Percentiles rank a stretch among this genome's conserved stretches.
Evolutionary conservation across 2,329 filamentous ascomycete genomes (phyloP).

Genomic region (Diaporthe sp.): DNA sequence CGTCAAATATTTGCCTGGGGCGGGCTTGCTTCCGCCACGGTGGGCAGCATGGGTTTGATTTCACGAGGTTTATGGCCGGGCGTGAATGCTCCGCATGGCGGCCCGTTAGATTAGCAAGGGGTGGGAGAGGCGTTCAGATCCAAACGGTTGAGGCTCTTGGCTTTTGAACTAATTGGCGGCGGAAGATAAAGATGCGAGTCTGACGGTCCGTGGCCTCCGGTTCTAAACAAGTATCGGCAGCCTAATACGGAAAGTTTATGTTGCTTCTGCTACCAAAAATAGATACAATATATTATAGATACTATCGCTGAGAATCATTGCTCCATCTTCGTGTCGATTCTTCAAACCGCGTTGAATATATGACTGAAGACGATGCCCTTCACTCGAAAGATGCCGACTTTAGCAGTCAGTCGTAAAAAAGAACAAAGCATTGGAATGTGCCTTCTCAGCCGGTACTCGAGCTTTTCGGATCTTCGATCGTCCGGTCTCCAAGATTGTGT

Average conservation of each 20-base stretch:
- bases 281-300: background rate
- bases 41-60: background rate
- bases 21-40: conserved; percentile 13
- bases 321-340: no score
- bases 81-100: conserved; percentile 8
- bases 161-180: conserved; percentile 19
- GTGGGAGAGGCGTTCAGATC: conserved; percentile 9
- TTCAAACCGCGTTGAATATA: background rate
- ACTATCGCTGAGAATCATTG: background rate
- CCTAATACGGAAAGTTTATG: background rate
- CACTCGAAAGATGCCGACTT: background rate
- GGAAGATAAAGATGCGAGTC: conserved; percentile 13
- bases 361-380: background rate
- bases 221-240: conserved; percentile 14
- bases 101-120: background rate
- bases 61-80: background rate
- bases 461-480: background rate
- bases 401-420: background rate
- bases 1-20: background rate
- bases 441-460: background rate
- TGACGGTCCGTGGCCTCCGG: conserved; percentile 23
- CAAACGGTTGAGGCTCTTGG: conserved; percentile 21
- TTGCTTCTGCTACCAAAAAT: conserved; percentile 38
- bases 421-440: background rate
- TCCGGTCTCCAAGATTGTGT: background rate